Evolutionary conservation across 306 rosid species (phyloP).

Genomic region (Malus sylvestris): DNA sequence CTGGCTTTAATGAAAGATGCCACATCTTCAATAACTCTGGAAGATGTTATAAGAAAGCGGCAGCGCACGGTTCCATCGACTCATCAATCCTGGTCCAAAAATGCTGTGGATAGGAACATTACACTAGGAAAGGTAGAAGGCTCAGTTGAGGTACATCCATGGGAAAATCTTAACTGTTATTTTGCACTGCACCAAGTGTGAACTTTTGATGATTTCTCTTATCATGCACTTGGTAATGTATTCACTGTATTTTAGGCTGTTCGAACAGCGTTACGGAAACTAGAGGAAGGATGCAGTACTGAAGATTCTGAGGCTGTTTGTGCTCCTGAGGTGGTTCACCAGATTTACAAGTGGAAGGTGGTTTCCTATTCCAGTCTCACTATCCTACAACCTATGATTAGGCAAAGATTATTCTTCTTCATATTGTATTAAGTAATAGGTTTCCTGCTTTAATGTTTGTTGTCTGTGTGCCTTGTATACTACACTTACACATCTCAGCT

Average conservation of each 20-base stretch:
- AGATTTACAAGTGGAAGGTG: constrained; percentile 86
- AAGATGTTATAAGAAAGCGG: constrained; percentile 38
- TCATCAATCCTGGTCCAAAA: constrained; percentile 35
- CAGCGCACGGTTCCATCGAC: constrained; percentile 45
- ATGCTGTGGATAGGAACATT: constrained; percentile 59
- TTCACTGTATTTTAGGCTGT: constrained; percentile 48
- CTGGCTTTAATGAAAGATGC: constrained; percentile 54
- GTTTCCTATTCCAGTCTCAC: constrained; percentile 7
- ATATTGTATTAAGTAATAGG: not conserved
- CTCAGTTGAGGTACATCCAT: constrained; percentile 52
- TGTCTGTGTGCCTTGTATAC: not conserved
- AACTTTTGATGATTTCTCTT: not conserved
- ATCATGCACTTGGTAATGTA: not conserved
- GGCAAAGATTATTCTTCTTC: not conserved
- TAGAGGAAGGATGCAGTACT: constrained; percentile 51
- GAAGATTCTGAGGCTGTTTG: constrained; percentile 78
- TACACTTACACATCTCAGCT: not conserved
- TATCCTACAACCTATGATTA: not conserved
- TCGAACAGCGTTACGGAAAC: constrained; percentile 66
- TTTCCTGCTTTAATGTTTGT: not conserved
- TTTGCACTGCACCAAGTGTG: not conserved
- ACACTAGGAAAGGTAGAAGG: constrained; percentile 81
- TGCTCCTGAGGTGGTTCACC: constrained; percentile 53
- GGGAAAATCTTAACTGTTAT: not conserved
- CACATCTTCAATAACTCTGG: constrained; percentile 51